Conservation (phyloP, 139 green algal species). For the Gonium pectorale region DNA sequence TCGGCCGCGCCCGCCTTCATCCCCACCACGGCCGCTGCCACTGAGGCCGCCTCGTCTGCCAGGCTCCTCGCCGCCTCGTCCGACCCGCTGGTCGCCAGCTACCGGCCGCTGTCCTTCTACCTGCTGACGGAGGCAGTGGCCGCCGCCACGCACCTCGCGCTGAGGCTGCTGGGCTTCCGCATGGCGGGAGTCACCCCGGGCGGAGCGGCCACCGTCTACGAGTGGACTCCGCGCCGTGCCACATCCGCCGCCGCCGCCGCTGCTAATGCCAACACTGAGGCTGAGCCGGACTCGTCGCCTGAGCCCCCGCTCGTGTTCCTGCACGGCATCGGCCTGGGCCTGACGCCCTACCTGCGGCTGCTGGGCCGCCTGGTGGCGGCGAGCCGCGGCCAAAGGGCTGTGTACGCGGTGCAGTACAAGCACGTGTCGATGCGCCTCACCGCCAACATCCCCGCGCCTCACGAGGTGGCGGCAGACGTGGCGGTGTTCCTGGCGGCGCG, state of each 20-base stretch:
- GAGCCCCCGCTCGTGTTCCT: constrained; percentile 62
- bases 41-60: not conserved
- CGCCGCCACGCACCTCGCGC: constrained; percentile 6
- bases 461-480: constrained; percentile 58
- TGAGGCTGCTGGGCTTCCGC: constrained; percentile 28
- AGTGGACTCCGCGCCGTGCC: not conserved
- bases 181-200: not conserved
- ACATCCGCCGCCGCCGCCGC: not conserved
- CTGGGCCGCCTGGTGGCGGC: constrained; percentile 35
- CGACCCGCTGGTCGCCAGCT: constrained; percentile 48
- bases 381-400: not conserved
- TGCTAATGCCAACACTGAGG: not conserved
- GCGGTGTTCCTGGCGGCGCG: constrained; percentile 15
- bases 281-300: not conserved
- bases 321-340: constrained; percentile 70
- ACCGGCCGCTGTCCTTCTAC: constrained; percentile 66
- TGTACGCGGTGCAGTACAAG: constrained; percentile 67
- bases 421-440: constrained; percentile 68
- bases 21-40: not conserved
- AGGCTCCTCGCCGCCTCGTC: constrained; percentile 1
- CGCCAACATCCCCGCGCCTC: constrained; percentile 49
- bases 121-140: constrained; percentile 50
- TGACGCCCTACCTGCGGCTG: constrained; percentile 66
- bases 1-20: not conserved
- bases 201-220: constrained; percentile 10